Evolutionary conservation across 2,329 filamentous ascomycete species (phyloP).

Genomic region (Westerdykella sp.): DNA sequence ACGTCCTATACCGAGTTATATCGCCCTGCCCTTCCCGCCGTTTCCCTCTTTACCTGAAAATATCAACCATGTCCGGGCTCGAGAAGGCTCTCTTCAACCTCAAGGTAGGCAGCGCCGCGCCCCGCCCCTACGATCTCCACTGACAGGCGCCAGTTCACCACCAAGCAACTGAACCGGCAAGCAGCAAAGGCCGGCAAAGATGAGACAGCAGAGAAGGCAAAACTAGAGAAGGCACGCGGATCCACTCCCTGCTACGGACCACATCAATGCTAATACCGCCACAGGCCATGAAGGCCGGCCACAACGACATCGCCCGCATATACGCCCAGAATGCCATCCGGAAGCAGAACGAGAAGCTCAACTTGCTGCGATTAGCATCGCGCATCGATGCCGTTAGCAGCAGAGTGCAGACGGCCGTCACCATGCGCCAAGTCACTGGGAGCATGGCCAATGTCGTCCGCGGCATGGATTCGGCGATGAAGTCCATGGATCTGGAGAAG

Average conservation of each 20-base stretch:
- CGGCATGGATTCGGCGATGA: constrained; percentile 58
- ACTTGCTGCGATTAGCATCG: constrained; percentile 52
- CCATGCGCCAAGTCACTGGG: constrained; percentile 55
- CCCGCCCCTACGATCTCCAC: constrained; percentile 6
- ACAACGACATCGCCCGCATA: constrained; percentile 57
- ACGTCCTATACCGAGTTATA: background rate
- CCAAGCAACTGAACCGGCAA: constrained; percentile 58
- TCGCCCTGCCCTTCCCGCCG: background rate
- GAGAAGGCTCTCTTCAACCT: constrained; percentile 58
- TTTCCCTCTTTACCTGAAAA: background rate
- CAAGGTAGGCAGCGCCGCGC: constrained; percentile 42
- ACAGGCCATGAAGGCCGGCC: constrained; percentile 54
- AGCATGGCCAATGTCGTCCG: constrained; percentile 58
- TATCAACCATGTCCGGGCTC: constrained; percentile 50
- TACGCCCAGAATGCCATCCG: constrained; percentile 59
- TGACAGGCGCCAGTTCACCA: constrained; percentile 48
- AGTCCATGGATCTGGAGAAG: constrained; percentile 58
- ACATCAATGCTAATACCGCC: background rate
- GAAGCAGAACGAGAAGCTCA: constrained; percentile 57
- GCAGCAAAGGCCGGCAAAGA: constrained; percentile 56
- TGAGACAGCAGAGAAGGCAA: constrained; percentile 55
- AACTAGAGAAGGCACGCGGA: constrained; percentile 51
- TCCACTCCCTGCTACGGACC: background rate
- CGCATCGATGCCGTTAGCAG: constrained; percentile 55
- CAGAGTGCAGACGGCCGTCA: constrained; percentile 57